These are phyloP conservation scores for Penicillium crustosum DNA, from an alignment of 2,329 filamentous ascomycete species.

Conservation along the genomic window DNA sequence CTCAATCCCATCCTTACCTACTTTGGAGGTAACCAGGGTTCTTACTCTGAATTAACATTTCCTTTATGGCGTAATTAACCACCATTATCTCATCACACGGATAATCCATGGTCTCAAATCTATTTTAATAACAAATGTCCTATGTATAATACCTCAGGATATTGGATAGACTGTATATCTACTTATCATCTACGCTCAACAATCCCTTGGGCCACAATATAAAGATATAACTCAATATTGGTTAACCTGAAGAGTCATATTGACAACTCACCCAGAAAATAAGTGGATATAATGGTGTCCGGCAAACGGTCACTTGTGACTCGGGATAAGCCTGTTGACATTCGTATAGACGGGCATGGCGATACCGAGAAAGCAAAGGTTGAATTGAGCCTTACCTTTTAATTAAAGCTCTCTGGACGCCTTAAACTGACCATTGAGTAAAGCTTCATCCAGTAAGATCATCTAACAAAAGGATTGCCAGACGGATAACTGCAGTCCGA, in stretches of 20 bases:
- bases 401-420: not conserved
- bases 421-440: not conserved
- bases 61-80: not conserved
- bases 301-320: not conserved
- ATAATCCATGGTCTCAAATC: not conserved
- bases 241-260: too few relatives aligned
- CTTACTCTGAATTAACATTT: not conserved
- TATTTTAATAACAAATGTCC: not conserved
- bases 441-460: not conserved
- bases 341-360: not conserved
- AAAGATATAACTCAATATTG: not conserved
- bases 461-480: not conserved
- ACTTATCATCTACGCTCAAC: not conserved
- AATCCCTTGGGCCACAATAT: not conserved
- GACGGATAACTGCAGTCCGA: conserved; percentile 5
- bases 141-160: not conserved
- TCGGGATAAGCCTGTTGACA: too few relatives aligned
- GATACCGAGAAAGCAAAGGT: not conserved
- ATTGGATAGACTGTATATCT: not conserved
- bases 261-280: not conserved
- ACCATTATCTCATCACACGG: not conserved
- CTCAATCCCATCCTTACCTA: not conserved
- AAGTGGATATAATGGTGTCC: not conserved
- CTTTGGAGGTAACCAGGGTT: not conserved
- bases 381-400: too few relatives aligned